Base-by-base conservation (phyloP, 2,329 filamentous ascomycete genomes). In the Xylariaceae sp. region DNA sequence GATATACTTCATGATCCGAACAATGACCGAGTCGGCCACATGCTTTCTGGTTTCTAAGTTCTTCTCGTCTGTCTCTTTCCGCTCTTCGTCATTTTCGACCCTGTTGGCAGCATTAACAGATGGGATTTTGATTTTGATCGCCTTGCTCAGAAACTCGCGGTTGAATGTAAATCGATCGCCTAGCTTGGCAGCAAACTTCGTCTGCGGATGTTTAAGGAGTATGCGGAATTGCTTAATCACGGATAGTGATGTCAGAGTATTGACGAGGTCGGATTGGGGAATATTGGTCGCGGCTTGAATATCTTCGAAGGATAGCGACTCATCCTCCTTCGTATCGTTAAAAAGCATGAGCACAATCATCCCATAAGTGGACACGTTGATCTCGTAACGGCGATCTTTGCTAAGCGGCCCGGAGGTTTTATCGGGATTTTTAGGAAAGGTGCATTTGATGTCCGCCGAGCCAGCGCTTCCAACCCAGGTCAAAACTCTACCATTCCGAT, bases 331-430 rank as follows among this genome's bases (percentile, higher is more conserved):
- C 0, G 96, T 69, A 33, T 94, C 87, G 68, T 98, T 98, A 81
- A 98, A 99, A 0, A 97, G 84, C 40, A 96, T 74, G 17, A 99
- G 76, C 21, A 98, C 87, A 17, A 97, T 78, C 91, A 98, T 96
- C 67, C 88, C 92, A 71, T 95, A 95, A 0, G 95, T 98, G 1
- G 92, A 89, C 17, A 96, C 92, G 60, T 92, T 96, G 53, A 99
- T 79, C 67, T 99, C 95, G 69, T 98, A 94, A 31, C 88, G 87
- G 29, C 89, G 82, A 62, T 90, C 87, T 55, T 82, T 85, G 55
- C 82, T 80, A 19, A 88, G 71, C 0, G 78, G 74, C 0, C 83
- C 80, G 2, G 87, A 85, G 11, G 87, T 84, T 67, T 92, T 92
- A 29, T 89, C 88, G 34, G 86, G 82, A 1, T 90, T 79, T 68